phyloP scores from a whole-genome alignment of 2,329 filamentous ascomycete species.

The Trichoderma koningiopsis region DNA sequence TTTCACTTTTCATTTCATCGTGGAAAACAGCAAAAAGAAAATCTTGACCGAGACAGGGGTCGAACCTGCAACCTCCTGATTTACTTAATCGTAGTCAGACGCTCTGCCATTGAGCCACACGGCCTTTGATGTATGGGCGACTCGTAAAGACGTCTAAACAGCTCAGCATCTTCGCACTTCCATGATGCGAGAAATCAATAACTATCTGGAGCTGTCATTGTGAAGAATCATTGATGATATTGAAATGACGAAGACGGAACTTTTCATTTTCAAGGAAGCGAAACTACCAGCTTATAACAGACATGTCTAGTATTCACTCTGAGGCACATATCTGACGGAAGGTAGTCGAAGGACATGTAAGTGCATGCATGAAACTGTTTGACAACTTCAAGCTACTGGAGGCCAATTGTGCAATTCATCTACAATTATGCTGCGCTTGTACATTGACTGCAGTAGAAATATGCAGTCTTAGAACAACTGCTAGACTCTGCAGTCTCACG shows the following conservation, averaged over 20 bases:
- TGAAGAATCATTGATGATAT: not conserved
- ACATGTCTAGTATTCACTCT: not conserved
- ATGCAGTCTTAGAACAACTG: not conserved
- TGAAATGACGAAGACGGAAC: not conserved
- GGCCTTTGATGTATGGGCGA: not conserved
- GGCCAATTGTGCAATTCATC: not conserved
- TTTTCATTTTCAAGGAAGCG: not conserved
- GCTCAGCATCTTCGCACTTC: not conserved
- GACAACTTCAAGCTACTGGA: not conserved
- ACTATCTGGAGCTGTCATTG: not conserved
- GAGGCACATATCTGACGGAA: not conserved
- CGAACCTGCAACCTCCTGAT: slow-evolving; percentile 27
- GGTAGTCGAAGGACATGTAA: not conserved
- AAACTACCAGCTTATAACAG: not conserved
- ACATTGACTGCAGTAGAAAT: not conserved
- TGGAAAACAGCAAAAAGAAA: not conserved
- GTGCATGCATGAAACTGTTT: too few relatives aligned
- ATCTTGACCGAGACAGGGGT: slow-evolving; percentile 25
- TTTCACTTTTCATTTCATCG: not conserved
- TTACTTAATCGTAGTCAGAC: slow-evolving; percentile 26
- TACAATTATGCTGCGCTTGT: not conserved
- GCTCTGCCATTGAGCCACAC: slow-evolving; percentile 27
- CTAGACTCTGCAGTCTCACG: not conserved
- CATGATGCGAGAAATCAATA: not conserved
- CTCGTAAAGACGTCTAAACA: not conserved